Base-by-base conservation (phyloP, 164 flowering plant species). In the Paratinospora sagittata region DNA sequence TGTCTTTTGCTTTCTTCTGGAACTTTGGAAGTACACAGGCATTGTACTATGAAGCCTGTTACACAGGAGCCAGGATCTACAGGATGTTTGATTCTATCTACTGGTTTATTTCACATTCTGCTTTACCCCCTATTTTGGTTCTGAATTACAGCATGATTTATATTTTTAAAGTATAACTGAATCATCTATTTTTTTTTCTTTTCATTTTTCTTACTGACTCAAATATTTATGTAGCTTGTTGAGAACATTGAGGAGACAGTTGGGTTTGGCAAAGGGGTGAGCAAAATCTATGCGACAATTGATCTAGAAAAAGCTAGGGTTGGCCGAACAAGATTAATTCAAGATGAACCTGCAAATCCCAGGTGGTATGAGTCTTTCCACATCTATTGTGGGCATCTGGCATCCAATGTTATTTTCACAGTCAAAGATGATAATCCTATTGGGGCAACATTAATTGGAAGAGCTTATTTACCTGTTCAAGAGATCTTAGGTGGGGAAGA, bases 331-430 rank as follows among this genome's bases (percentile, higher is more conserved):
- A 78, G 85, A 63, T 49, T 77, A 63, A 19, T 84, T 27, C 41
- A 67, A 37, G 70, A 77, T 39, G 73, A 76, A 34, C 74, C 75
- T 7, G 66, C 73, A 27, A 77, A 72, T 13, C 92, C 90, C 0
- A 69, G 66, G n/a, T 89, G 94, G 94, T 39, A 77, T n/a, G 88
- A 89, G 67, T 24, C 74, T 12, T 89, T 89, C 65, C 85, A 73
- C 70, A 85, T 89, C 12, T 89, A 89, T 75, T 88, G 89, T 77
- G 94, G 90, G 10, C 95, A 90, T 75, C 19, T 23, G 27, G 81
- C 82, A 34, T 79, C 87, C 6, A 21, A 81, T 67, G 65, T 90
- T 1, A 65, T 84, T 24, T 82, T 90, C 76, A 85, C 88, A 0
- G 74, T 90, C 60, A 90, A 90, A 76, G 81, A 84, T 27, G 82